These are phyloP conservation scores for Podospora didyma DNA, from an alignment of 495 filamentous ascomycete species.

Conservation along the genomic window DNA sequence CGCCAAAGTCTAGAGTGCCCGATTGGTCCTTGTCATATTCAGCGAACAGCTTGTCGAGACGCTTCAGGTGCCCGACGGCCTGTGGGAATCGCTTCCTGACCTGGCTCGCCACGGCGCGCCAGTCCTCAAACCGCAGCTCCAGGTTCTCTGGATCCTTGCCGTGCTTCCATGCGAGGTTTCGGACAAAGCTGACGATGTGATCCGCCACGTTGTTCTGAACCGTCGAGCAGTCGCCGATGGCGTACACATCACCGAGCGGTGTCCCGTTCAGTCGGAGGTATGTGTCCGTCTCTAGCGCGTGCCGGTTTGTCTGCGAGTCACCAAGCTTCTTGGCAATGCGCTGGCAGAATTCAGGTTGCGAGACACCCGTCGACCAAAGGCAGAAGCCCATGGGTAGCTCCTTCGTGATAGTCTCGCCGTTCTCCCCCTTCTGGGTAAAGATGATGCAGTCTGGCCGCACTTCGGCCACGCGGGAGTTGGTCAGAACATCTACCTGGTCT, in stretches of 20 bases:
- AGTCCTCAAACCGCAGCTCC: slow-evolving; percentile 79
- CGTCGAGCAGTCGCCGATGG: slow-evolving; percentile 93
- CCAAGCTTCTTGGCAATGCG: slow-evolving; percentile 68
- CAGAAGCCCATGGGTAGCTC: slow-evolving; percentile 96
- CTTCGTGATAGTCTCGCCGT: slow-evolving; percentile 74
- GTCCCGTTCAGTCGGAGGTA: slow-evolving; percentile 90
- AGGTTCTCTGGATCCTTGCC: slow-evolving; percentile 82
- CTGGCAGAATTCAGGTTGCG: slow-evolving; percentile 77
- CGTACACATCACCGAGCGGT: slow-evolving; percentile 92
- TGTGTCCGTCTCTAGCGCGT: slow-evolving; percentile 92
- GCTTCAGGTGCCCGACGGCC: slow-evolving; percentile 81
- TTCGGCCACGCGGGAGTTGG: slow-evolving; percentile 87
- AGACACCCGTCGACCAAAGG: slow-evolving; percentile 96
- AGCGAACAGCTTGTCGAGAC: slow-evolving; percentile 83
- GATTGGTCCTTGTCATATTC: slow-evolving; percentile 90
- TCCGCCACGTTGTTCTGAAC: slow-evolving; percentile 94
- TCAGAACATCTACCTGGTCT: slow-evolving; percentile 85
- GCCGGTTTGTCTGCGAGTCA: slow-evolving; percentile 73
- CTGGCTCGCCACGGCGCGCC: slow-evolving; percentile 74
- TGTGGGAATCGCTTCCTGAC: slow-evolving; percentile 91
- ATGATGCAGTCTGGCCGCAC: slow-evolving; percentile 78
- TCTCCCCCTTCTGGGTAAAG: slow-evolving; percentile 73
- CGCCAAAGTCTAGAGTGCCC: slow-evolving; percentile 89
- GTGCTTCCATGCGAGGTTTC: slow-evolving; percentile 86
- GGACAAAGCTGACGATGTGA: slow-evolving; percentile 82